Evolutionary conservation across 2,329 filamentous ascomycete species (phyloP).

Genomic region (Penicillium sp.): DNA sequence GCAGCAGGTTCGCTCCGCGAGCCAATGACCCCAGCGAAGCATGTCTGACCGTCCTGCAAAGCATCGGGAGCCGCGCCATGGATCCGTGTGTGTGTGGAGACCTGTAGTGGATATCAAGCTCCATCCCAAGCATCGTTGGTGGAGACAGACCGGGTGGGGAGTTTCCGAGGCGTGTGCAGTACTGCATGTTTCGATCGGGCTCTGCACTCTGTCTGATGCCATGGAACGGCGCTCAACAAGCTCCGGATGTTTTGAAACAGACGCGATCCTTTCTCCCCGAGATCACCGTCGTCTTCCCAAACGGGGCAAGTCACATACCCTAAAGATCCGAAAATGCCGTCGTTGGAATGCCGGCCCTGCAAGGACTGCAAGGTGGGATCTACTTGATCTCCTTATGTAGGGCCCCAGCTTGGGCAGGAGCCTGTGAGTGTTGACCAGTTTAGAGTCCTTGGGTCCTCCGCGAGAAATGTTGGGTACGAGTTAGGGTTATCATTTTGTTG

Average conservation of each 20-base stretch:
- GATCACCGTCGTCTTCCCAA: constrained; percentile 13
- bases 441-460: no score
- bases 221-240: no score
- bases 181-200: no score
- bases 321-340: constrained; percentile 19
- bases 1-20: constrained; percentile 2
- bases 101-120: not conserved
- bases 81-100: constrained; percentile 1
- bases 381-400: no score
- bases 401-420: no score
- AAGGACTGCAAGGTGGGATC: constrained; percentile 14
- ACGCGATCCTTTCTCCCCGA: not conserved
- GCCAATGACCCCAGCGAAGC: constrained; percentile 12
- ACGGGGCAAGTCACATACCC: constrained; percentile 17
- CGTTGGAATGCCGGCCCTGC: constrained; percentile 16
- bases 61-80: constrained; percentile 1
- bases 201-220: constrained; percentile 7
- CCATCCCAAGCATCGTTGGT: constrained; percentile 1
- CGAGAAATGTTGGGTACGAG: no score
- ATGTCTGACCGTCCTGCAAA: constrained; percentile 2
- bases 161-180: not conserved
- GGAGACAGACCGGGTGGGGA: not conserved
- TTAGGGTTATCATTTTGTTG: no score
- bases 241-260: not conserved
- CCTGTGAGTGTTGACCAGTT: not conserved